Evolutionary conservation across 2,329 filamentous ascomycete genomes (phyloP).

Genomic region (Fusarium tuaranense): DNA sequence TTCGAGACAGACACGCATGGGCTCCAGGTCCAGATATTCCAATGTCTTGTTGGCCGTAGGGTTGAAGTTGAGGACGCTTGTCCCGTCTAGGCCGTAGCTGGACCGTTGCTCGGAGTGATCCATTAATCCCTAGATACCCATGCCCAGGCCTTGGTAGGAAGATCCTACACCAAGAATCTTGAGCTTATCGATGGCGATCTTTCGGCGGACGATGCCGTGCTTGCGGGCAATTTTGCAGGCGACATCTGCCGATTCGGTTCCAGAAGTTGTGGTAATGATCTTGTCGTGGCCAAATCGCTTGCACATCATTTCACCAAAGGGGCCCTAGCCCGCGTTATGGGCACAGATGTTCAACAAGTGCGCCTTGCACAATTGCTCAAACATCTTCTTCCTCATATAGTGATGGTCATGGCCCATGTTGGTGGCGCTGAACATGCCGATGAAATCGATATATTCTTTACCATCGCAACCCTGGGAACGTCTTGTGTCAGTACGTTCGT

Average conservation of each 20-base stretch:
- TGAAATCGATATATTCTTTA: neutral
- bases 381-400: neutral
- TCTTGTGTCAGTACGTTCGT: neutral
- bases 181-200: neutral
- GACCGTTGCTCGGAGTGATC: neutral
- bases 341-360: neutral
- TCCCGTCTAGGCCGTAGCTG: neutral
- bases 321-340: neutral
- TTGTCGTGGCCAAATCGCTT: neutral
- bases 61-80: neutral
- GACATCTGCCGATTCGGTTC: neutral
- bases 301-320: neutral
- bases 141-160: neutral
- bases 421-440: slow-evolving; percentile 1
- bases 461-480: neutral
- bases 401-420: neutral
- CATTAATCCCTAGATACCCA: neutral
- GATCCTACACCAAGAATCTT: neutral
- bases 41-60: neutral
- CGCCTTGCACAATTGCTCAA: neutral
- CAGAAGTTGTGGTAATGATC: neutral
- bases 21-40: neutral
- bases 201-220: neutral
- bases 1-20: neutral
- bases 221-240: neutral